phyloP scores from a whole-genome alignment of 73 alveolate genomes.

The Loxodes magnus region DNA sequence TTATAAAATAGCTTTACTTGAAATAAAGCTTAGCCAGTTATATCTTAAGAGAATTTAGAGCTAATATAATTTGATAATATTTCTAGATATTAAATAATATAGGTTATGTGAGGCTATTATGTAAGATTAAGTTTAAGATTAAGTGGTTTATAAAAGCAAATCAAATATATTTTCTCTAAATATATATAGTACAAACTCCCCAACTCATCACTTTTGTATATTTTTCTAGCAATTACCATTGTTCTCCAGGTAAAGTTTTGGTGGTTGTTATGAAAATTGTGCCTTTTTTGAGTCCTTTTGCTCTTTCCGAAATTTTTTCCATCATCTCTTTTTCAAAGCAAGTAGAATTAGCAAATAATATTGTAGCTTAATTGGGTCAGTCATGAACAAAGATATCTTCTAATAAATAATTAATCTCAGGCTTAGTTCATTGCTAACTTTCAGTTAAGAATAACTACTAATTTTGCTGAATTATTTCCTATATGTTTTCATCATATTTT shows the following conservation, averaged over 20 bases:
- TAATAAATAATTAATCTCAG: conserved; percentile 17
- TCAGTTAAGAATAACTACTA: conserved; percentile 5
- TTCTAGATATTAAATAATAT: too few species aligned
- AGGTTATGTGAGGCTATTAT: too few species aligned
- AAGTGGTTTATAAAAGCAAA: too few species aligned
- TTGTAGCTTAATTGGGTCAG: conserved; percentile 35
- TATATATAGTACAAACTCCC: conserved; percentile 79
- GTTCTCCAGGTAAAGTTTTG: conserved; percentile 45
- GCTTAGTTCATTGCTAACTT: too few species aligned
- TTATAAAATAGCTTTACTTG: too few species aligned
- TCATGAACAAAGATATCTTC: conserved; percentile 24
- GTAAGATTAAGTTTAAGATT: too few species aligned
- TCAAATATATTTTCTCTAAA: conserved; percentile 69
- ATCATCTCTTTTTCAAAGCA: conserved; percentile 30
- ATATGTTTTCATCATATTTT: background rate
- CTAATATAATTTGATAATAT: too few species aligned
- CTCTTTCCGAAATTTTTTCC: conserved; percentile 16
- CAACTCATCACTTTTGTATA: conserved; percentile 69
- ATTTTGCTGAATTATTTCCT: background rate
- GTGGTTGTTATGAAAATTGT: conserved; percentile 59
- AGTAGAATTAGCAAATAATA: conserved; percentile 40
- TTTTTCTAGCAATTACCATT: conserved; percentile 54
- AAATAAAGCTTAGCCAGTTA: too few species aligned
- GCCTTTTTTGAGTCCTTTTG: too few species aligned
- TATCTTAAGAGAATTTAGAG: too few species aligned